phyloP scores from a whole-genome alignment of 805 yeast genomes.

The Kuraishia hungarica region DNA sequence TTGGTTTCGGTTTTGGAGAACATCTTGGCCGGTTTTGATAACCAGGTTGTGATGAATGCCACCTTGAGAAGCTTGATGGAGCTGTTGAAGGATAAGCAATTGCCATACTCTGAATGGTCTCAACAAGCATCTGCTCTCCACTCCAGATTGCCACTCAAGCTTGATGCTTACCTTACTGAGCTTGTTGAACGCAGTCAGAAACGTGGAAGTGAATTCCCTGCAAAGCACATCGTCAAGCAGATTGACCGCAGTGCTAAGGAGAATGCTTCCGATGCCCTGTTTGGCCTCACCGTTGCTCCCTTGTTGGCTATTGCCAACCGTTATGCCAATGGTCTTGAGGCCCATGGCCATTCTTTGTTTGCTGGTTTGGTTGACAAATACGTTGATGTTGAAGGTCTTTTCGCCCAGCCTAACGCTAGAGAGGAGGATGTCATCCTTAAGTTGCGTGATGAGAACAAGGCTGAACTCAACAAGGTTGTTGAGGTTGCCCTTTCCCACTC shows the following conservation, averaged over 20 bases:
- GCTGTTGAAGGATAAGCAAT: constrained; percentile 66
- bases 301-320: constrained; percentile 60
- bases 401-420: constrained; percentile 66
- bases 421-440: constrained; percentile 85
- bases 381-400: constrained; percentile 67
- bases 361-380: constrained; percentile 64
- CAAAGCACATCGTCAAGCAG: constrained; percentile 69
- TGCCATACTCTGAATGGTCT: constrained; percentile 93
- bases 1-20: constrained; percentile 57
- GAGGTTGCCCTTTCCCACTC: constrained; percentile 77
- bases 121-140: constrained; percentile 84
- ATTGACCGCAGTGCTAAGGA: constrained; percentile 53
- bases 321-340: constrained; percentile 67
- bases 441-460: constrained; percentile 82
- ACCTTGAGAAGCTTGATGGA: constrained; percentile 68
- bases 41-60: constrained; percentile 86
- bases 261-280: constrained; percentile 38
- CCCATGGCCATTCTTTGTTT: constrained; percentile 77
- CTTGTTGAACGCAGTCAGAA: constrained; percentile 58
- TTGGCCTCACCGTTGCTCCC: constrained; percentile 60
- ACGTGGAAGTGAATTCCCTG: constrained; percentile 84
- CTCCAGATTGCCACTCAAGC: constrained; percentile 73
- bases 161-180: constrained; percentile 59
- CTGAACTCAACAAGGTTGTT: constrained; percentile 67
- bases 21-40: constrained; percentile 87